Base-by-base conservation (phyloP, 768 basidiomycete genomes). In the Cytidiella melzeri region DNA sequence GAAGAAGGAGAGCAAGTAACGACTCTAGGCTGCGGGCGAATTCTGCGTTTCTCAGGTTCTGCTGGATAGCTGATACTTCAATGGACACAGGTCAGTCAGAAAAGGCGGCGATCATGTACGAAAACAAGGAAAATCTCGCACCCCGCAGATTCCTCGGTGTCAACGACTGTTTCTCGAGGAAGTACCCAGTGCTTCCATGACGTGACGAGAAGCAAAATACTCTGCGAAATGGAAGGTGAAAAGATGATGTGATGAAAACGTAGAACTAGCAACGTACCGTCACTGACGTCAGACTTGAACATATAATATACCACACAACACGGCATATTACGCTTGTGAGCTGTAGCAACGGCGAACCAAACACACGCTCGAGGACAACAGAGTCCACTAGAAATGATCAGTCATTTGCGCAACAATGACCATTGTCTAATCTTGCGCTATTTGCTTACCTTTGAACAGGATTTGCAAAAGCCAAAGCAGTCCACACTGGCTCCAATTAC, bases 221-320 rank as follows among this genome's bases (percentile, higher is more conserved):
- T 24, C 41, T 45, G 43, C 1, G 6, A 13, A 20, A 4, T n/a
- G 36, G 55, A 26, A 11, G 30, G 46, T 41, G 30, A 27, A 25
- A 19, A 27, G 10, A 21, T 18, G 18, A 23, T n/a, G 20, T 19
- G 6, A 28, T 24, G 18, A 19, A 23, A 23, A 50, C 27, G 23
- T 36, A 20, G 13, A 23, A 6, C 23, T 18, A 19, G 19, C 19
- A 6, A 57, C 61, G 41, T 27, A 79, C 79, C 73, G 70, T 67
- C 20, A 73, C 30, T 7, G 67, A 61, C 18, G 78, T 76, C 19
- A 68, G 58, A 11, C 60, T 46, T 23, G 64, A 55, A 13, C 68
- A 68, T 10, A 69, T 5, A 23, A 58, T n/a, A 28, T 43, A 51
- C 21, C 52, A 51, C 1, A 56, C 21, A 13, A 58, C 20, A 19